Conservation (phyloP, 2,329 filamentous ascomycete species). For the Ascochyta viciae-villosae region DNA sequence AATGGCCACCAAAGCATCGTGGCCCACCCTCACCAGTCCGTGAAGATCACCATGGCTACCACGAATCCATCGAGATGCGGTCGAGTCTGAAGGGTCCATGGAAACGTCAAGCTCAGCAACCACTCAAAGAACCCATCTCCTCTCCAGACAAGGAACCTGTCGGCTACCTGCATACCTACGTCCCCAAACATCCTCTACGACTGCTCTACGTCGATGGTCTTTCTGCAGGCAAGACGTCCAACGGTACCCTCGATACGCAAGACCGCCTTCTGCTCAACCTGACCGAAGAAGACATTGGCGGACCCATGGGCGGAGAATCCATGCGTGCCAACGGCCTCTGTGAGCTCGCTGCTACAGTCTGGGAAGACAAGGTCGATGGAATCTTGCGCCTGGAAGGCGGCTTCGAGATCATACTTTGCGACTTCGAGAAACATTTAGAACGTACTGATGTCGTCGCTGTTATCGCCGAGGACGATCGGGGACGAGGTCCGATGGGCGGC, state of each 20-base stretch:
- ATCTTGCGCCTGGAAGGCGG: conserved; percentile 73
- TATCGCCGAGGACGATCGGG: background rate
- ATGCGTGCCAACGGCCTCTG: conserved; percentile 65
- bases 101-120: conserved; percentile 13
- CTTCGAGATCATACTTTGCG: conserved; percentile 74
- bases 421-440: conserved; percentile 59
- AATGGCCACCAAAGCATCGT: background rate
- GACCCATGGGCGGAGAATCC: conserved; percentile 55
- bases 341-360: conserved; percentile 57
- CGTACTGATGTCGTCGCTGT: conserved; percentile 23
- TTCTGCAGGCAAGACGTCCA: conserved; percentile 68
- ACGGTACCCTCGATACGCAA: conserved; percentile 73
- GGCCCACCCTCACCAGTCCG: background rate
- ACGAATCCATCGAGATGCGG: background rate
- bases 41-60: background rate
- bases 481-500: conserved; percentile 18
- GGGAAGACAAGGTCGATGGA: conserved; percentile 64
- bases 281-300: conserved; percentile 10
- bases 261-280: conserved; percentile 65
- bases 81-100: background rate
- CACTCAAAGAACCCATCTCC: background rate
- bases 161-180: conserved; percentile 73
- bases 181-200: conserved; percentile 62
- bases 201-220: conserved; percentile 75
- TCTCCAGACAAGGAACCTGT: background rate